Evolutionary conservation across 2,329 filamentous ascomycete species (phyloP).

Genomic region (Blastomyces gilchristii): DNA sequence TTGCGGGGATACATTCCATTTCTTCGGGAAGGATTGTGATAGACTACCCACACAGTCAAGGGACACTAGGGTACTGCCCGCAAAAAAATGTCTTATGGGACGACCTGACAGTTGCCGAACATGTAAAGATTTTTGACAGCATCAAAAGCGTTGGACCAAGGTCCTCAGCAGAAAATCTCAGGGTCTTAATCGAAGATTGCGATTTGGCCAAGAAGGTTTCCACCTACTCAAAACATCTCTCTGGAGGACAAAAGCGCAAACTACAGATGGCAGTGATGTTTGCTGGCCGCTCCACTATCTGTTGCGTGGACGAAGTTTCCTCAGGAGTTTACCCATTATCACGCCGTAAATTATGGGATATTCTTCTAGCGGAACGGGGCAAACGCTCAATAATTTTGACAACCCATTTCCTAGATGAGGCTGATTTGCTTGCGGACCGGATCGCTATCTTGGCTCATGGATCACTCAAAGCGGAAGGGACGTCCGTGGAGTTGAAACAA

Average conservation of each 20-base stretch:
- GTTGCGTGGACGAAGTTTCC: conserved; percentile 84
- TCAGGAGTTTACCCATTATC: conserved; percentile 80
- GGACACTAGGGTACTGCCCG: conserved; percentile 75
- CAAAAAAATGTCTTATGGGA: conserved; percentile 95
- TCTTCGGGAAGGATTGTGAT: conserved; percentile 68
- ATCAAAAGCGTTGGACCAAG: conserved; percentile 55
- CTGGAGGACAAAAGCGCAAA: conserved; percentile 86
- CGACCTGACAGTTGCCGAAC: conserved; percentile 73
- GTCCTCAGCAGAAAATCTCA: conserved; percentile 45
- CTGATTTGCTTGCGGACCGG: conserved; percentile 77
- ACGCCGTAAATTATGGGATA: conserved; percentile 87
- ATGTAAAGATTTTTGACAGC: conserved; percentile 71
- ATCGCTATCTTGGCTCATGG: conserved; percentile 84
- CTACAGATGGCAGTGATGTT: conserved; percentile 92
- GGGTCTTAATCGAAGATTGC: conserved; percentile 59
- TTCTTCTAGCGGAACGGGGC: conserved; percentile 73
- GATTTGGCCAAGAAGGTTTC: conserved; percentile 66
- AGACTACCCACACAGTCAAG: conserved; percentile 64
- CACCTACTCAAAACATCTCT: conserved; percentile 65
- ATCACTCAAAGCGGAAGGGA: conserved; percentile 67
- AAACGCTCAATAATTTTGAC: conserved; percentile 74
- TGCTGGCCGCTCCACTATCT: conserved; percentile 76
- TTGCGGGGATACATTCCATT: conserved; percentile 69
- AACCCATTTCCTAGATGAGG: conserved; percentile 90
- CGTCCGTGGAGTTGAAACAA: conserved; percentile 77